phyloP scores from a whole-genome alignment of 108 stramenopile species.

The Cyclotella choctawhatcheeana region DNA sequence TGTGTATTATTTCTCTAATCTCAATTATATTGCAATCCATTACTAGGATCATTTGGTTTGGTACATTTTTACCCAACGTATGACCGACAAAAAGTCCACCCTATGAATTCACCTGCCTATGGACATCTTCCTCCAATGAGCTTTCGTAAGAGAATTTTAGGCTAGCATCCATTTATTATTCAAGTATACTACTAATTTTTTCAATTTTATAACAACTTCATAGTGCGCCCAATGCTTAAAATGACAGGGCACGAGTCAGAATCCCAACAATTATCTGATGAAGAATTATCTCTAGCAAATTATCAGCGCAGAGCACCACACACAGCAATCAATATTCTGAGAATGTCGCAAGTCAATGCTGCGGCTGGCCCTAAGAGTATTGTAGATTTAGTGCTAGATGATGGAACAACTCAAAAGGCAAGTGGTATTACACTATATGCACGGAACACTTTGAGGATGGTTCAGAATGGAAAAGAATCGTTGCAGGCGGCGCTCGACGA shows the following conservation, averaged over 20 bases:
- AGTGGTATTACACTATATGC: constrained; percentile 60
- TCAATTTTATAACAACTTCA: too few relatives aligned
- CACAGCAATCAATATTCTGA: constrained; percentile 69
- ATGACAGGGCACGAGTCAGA: constrained; percentile 53
- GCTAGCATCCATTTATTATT: too few relatives aligned
- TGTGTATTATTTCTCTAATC: too few relatives aligned
- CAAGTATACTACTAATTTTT: too few relatives aligned
- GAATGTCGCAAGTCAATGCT: constrained; percentile 55
- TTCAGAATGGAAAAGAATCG: constrained; percentile 43
- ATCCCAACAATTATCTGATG: constrained; percentile 58
- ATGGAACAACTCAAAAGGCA: constrained; percentile 60
- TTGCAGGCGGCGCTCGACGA: constrained; percentile 50
- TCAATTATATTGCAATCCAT: too few relatives aligned
- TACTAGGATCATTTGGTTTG: constrained; percentile 62
- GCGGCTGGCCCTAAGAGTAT: constrained; percentile 50
- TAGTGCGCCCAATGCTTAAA: constrained; percentile 61
- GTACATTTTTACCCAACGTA: constrained; percentile 76
- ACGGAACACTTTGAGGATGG: constrained; percentile 59
- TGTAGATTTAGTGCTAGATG: constrained; percentile 56
- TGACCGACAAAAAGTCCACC: constrained; percentile 57
- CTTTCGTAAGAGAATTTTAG: constrained; percentile 39
- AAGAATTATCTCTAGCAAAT: constrained; percentile 58
- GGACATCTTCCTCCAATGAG: constrained; percentile 75
- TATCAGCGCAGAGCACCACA: constrained; percentile 74
- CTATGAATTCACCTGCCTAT: constrained; percentile 50